These are phyloP conservation scores for Knoxdaviesia proteae DNA, from an alignment of 2,329 filamentous ascomycete genomes.

Conservation along the genomic window DNA sequence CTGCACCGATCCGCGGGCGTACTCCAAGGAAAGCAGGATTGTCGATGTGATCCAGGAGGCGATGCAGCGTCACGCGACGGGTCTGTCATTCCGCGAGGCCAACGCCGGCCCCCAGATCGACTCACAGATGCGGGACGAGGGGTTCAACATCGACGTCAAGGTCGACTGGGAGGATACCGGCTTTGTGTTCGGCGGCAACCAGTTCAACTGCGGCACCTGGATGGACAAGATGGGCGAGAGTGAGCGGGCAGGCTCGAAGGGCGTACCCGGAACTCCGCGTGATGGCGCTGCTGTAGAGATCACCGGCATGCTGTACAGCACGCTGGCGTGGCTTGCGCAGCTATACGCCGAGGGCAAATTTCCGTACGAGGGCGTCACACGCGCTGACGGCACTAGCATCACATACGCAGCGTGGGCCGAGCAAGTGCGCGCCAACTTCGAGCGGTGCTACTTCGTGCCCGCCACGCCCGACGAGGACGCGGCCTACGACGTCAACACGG, in stretches of 20 bases:
- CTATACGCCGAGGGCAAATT: slow-evolving; percentile 51
- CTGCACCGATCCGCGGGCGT: slow-evolving; percentile 61
- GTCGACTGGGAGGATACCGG: slow-evolving; percentile 75
- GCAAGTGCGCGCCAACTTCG: slow-evolving; percentile 68
- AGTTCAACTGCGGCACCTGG: slow-evolving; percentile 93
- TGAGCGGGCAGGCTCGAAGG: slow-evolving; percentile 73
- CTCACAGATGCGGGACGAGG: slow-evolving; percentile 77
- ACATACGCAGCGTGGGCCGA: slow-evolving; percentile 61
- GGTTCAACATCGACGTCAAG: slow-evolving; percentile 78
- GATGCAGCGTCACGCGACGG: slow-evolving; percentile 73
- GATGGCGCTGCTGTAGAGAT: slow-evolving; percentile 94
- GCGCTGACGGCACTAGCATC: slow-evolving; percentile 36
- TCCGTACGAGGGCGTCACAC: slow-evolving; percentile 51
- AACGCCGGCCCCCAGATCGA: slow-evolving; percentile 81
- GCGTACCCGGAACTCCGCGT: slow-evolving; percentile 83
- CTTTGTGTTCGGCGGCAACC: slow-evolving; percentile 83
- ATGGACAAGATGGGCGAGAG: slow-evolving; percentile 99
- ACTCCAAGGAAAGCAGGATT: slow-evolving; percentile 64
- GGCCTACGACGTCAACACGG: slow-evolving; percentile 60
- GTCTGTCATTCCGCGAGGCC: slow-evolving; percentile 82
- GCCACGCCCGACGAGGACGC: slow-evolving; percentile 44
- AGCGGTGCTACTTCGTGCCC: slow-evolving; percentile 80
- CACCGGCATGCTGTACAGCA: slow-evolving; percentile 80
- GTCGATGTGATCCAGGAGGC: slow-evolving; percentile 86
- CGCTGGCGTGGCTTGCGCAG: slow-evolving; percentile 55